Conservation (phyloP, 192 early-diverging fungal species). For the Coemansia biformis region DNA sequence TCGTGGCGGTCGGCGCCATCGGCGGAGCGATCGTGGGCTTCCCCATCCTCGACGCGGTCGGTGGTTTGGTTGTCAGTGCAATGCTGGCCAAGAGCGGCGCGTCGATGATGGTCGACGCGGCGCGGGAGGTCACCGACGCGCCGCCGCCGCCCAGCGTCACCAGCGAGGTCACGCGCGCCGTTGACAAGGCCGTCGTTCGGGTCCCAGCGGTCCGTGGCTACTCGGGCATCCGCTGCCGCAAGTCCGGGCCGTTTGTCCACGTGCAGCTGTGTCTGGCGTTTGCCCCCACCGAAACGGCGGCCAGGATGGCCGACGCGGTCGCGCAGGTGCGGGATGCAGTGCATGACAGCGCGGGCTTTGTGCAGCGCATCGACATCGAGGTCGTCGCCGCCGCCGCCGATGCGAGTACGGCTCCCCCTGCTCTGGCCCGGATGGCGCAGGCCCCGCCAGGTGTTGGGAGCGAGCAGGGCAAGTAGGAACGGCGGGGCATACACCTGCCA, state of each 20-base stretch:
- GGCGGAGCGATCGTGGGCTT: slow-evolving; percentile 67
- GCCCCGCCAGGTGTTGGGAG: too few relatives aligned
- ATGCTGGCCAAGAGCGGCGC: slow-evolving; percentile 64
- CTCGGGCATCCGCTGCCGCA: slow-evolving; percentile 30
- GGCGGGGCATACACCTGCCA: too few relatives aligned
- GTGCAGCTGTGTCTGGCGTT: slow-evolving; percentile 22
- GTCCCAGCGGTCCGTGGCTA: slow-evolving; percentile 8
- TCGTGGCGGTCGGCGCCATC: slow-evolving; percentile 70
- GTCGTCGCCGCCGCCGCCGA: too few relatives aligned
- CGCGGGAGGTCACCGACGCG: slow-evolving; percentile 54
- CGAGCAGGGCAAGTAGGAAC: too few relatives aligned
- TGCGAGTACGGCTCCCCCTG: too few relatives aligned
- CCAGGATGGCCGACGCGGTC: slow-evolving; percentile 9
- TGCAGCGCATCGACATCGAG: slow-evolving; percentile 35
- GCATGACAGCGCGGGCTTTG: slow-evolving; percentile 16
- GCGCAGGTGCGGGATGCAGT: slow-evolving; percentile 12
- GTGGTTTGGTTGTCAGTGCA: slow-evolving; percentile 67
- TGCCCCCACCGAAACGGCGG: slow-evolving; percentile 16
- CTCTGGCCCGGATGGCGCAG: too few relatives aligned
- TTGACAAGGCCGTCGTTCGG: slow-evolving; percentile 7
- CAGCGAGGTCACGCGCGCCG: slow-evolving; percentile 15
- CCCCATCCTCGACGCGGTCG: slow-evolving; percentile 67
- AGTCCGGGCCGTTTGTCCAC: slow-evolving; percentile 42
- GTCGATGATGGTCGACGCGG: slow-evolving; percentile 49
- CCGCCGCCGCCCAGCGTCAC: slow-evolving; percentile 28